Evolutionary conservation across 2,329 filamentous ascomycete genomes (phyloP), one percentile per base, ranked within the genome.

Genomic region (Neofusicoccum laricinum): DNA sequence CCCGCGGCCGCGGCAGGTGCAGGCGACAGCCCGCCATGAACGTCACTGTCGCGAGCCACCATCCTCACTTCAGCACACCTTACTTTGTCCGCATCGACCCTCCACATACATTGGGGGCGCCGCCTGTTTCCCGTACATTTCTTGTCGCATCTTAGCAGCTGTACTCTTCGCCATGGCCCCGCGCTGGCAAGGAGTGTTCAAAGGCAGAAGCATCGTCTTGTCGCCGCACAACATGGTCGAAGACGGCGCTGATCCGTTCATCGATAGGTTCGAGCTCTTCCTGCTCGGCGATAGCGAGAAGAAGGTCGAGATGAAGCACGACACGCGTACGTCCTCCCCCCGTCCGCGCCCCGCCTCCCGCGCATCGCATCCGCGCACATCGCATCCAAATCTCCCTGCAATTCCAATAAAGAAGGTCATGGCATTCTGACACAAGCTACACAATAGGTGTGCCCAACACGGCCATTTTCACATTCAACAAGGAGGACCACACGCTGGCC

Each of bases 401-500:
- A 48, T 36, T 7, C 11, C 11, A 17, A 46, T 32, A 43, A 36
- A 36, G 36, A 64, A 34, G 19, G 5, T 2, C 15, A 7, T n/a
- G 12, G 15, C 14, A 11, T 21, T 25, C 36, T 51, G 15, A 51
- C 30, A 43, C 32, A 34, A 17, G 6, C 53, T 12, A 34, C 65
- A 65, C 61, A 25, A 61, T 63, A 95, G 93, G 92, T 73, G 93
- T 96, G 75, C 92, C 94, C 21, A 96, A 97, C 76, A 93, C 91
- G n/a, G 91, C 92, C 10, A 91, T 97, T 78, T 99, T 99, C 81
- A 88, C 92, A 65, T 88, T 99, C 79, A 92, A 92, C 79, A 98
- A 97, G 78, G 95, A 99, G 78, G 95, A 99, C 72, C 94, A 97
- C 80, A 97, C 94, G 1, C 86, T 99, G 30, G 95, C 90, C 71